Conservation (phyloP, 225 moss, liverwort and hornwort genomes). For the Physcomitrium patens region DNA sequence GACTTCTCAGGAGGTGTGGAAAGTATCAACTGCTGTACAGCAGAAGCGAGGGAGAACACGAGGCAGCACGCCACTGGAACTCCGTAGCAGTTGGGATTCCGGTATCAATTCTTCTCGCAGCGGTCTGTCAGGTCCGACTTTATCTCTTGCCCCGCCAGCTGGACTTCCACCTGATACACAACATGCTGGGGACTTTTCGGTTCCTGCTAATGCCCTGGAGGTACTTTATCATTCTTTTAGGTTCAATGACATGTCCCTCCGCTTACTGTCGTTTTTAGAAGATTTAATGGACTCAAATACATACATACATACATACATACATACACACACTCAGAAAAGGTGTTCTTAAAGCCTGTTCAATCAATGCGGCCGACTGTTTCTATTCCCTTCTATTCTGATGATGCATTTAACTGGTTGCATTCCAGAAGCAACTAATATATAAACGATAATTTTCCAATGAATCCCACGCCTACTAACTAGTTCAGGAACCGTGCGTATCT, state of each 20-base stretch:
- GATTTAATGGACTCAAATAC: neutral
- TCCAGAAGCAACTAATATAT: neutral
- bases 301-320: no score
- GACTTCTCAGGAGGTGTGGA: slow-evolving; percentile 71
- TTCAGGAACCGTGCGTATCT: slow-evolving; percentile 11
- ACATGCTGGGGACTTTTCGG: slow-evolving; percentile 50
- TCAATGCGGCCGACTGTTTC: slow-evolving; percentile 9
- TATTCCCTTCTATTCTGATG: neutral
- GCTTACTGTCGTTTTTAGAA: neutral
- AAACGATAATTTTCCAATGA: neutral
- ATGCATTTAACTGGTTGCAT: neutral
- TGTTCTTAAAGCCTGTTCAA: neutral
- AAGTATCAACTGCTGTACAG: slow-evolving; percentile 54
- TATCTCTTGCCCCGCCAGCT: slow-evolving; percentile 39
- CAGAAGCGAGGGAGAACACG: slow-evolving; percentile 60
- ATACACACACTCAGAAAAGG: no score
- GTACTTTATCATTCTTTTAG: slow-evolving; percentile 38
- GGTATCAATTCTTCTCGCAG: slow-evolving; percentile 42
- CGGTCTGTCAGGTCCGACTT: slow-evolving; percentile 41
- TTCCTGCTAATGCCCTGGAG: slow-evolving; percentile 52
- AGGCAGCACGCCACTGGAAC: slow-evolving; percentile 48
- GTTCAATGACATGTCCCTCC: slow-evolving; percentile 7
- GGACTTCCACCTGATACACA: slow-evolving; percentile 46
- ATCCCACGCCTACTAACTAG: slow-evolving; percentile 16
- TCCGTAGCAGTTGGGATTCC: slow-evolving; percentile 50